Conservation (phyloP, 2,329 filamentous ascomycete genomes). For the Ilyonectria robusta region DNA sequence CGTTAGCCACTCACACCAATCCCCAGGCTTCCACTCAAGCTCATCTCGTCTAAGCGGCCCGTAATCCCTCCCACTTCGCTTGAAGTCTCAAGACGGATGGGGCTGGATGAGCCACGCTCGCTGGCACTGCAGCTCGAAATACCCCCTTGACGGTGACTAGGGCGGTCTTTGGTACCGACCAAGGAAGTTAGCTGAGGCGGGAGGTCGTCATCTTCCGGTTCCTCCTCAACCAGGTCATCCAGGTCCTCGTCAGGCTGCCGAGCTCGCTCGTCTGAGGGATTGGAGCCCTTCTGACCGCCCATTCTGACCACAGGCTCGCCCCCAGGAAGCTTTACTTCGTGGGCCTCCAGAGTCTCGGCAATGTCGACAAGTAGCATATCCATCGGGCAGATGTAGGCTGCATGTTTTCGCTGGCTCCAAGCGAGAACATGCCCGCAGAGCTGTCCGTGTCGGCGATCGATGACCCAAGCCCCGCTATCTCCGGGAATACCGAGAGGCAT, state of each 20-base stretch:
- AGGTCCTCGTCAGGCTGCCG: slow-evolving; percentile 43
- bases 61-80: slow-evolving; percentile 48
- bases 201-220: slow-evolving; percentile 34
- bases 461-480: slow-evolving; percentile 93
- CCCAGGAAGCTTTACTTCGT: slow-evolving; percentile 79
- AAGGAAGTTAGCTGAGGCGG: slow-evolving; percentile 33
- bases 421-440: slow-evolving; percentile 93
- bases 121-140: slow-evolving; percentile 36
- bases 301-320: slow-evolving; percentile 60
- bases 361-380: slow-evolving; percentile 91
- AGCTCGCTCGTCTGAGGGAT: slow-evolving; percentile 23
- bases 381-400: slow-evolving; percentile 97
- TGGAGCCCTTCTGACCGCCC: slow-evolving; percentile 30
- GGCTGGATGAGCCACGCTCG: slow-evolving; percentile 44
- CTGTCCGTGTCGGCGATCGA: slow-evolving; percentile 82
- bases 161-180: slow-evolving; percentile 21
- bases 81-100: slow-evolving; percentile 48
- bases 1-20: slow-evolving; percentile 50
- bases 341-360: slow-evolving; percentile 80
- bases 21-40: slow-evolving; percentile 47
- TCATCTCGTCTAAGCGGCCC: slow-evolving; percentile 52
- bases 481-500: slow-evolving; percentile 79
- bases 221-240: slow-evolving; percentile 49
- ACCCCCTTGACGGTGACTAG: slow-evolving; percentile 21
- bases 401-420: slow-evolving; percentile 83